Base-by-base conservation (phyloP, 2,329 filamentous ascomycete species). In the Sporothrix inflata region DNA sequence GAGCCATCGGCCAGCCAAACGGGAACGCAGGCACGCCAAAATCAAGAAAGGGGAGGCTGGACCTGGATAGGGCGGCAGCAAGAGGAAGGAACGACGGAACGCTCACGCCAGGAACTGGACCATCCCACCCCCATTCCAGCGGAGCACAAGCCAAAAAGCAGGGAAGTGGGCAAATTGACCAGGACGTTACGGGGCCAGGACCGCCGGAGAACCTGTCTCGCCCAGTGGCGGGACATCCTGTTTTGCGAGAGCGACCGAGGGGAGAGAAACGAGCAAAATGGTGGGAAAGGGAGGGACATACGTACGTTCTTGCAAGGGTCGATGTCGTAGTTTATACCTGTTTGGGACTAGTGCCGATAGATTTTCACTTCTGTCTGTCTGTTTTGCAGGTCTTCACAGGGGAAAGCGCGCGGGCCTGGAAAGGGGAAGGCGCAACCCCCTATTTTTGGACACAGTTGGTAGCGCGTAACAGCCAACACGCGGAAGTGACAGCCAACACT, bases 391-490 rank as follows among this genome's bases (percentile, higher is more conserved):
- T 47, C 40, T 47, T 40, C 11, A 40, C 47, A 53, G 66, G 66
- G n/a, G n/a, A 53, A 68, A 38, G 12, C n/a, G 27, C 38, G 47
- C 65, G 24, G 66, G 11, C 27, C 49, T 51, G 16, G 21, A 68
- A 55, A 53, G 47, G 66, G 67, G 67, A 55, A 69, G 51, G 51
- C 19, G 49, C 49, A n/a, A 27, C 66, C 66, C 67, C 67, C 63
- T 69, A 69, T 69, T 69, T 69, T 69, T 69, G 67, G 67, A 53
- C 47, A 45, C 19, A 16, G 16, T 12, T 55, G 34, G 68, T 70
- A 49, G 53, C 21, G 8, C 40, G 12, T 70, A 70, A 49, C 68
- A 49, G 9, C n/a, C n/a, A 49, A 55, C 34, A 21, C 16, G 24
- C 19, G 11, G 27, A 61, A n/a, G 9, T 21, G 49, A 14, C 30